Base-by-base conservation (phyloP, 2,329 filamentous ascomycete genomes). In the Fusarium nelsonii region DNA sequence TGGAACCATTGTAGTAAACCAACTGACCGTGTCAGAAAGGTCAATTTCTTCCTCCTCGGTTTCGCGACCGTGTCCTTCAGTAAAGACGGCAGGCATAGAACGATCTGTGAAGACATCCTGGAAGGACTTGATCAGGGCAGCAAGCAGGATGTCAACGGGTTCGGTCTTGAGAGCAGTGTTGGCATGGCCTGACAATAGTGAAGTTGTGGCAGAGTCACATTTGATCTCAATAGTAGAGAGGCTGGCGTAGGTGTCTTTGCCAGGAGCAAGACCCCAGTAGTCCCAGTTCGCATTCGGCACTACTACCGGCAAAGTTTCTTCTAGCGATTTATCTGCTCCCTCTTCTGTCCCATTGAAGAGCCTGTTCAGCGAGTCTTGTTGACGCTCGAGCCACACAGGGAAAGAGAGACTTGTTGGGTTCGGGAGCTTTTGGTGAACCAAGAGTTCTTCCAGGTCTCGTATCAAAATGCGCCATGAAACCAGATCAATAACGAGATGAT, bases 401-500 rank as follows among this genome's bases (percentile, higher is more conserved):
- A 51, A 51, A 39, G 48, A 51, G 16, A 51, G 16, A 12, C 34
- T 51, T 18, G 34, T 39, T 51, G 34, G 48, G 48, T 51, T 51
- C 3, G 48, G 48, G 34, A 51, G 48, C 48, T 39, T 51, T 34
- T 16, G 48, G 20, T 30, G 48, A 16, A 51, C 12, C 28, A 52
- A 32, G 36, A 52, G 36, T 32, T 52, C 36, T 32, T 52, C 49
- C 16, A 52, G 49, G 40, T 52, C 49, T 32, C 36, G 26, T 41
- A 40, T 32, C 14, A 52, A 23, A 33, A 52, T 41, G 9, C 49
- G 36, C 49, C 49, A 52, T 33, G 49, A 52, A 23, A 52, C 36
- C 26, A 52, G 49, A 33, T 52, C 49, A 33, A 52, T 6, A 33
- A 52, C 49, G 33, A 52, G 49, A 33, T 52, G 49, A 23, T 52